phyloP scores from a whole-genome alignment of 306 rosid genomes.

The Cucurbita ficifolia region DNA sequence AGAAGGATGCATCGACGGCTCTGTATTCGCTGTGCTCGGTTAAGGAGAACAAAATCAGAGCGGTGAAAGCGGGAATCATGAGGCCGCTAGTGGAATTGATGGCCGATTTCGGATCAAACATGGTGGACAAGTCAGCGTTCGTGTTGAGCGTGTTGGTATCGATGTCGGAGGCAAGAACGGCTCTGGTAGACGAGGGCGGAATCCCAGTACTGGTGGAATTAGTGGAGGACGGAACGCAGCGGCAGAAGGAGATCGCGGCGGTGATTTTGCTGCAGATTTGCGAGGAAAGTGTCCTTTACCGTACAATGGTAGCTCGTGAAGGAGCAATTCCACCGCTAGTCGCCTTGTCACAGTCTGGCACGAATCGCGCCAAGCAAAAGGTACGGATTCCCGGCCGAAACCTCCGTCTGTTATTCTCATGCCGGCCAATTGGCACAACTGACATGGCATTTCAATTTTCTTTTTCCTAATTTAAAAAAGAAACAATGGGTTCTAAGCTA shows the following conservation, averaged over 20 bases:
- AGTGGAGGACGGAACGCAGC: conserved; percentile 70
- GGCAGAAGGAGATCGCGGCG: conserved; percentile 81
- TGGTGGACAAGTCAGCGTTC: conserved; percentile 91
- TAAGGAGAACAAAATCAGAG: conserved; percentile 72
- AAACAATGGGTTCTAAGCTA: background rate
- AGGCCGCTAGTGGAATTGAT: conserved; percentile 69
- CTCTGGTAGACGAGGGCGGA: conserved; percentile 83
- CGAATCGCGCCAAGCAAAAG: conserved; percentile 95
- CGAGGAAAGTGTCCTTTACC: conserved; percentile 45
- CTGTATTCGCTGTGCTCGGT: conserved; percentile 63
- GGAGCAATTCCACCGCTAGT: conserved; percentile 95
- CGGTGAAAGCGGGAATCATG: conserved; percentile 77
- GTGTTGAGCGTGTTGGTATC: conserved; percentile 65
- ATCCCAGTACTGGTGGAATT: conserved; percentile 87
- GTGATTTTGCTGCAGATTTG: conserved; percentile 61
- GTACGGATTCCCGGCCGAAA: conserved; percentile 19
- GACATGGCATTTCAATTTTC: conserved; percentile 24
- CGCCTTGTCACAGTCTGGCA: conserved; percentile 82
- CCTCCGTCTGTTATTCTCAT: background rate
- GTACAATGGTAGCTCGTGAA: conserved; percentile 82
- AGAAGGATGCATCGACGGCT: conserved; percentile 94
- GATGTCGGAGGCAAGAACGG: conserved; percentile 50
- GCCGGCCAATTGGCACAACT: conserved; percentile 9
- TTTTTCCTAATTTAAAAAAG: conserved; percentile 1
- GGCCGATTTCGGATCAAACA: conserved; percentile 82